A percentile compares a stretch with the other conserved stretches of the same genome.
These are phyloP conservation scores for Dactylellina haptotyla DNA, from an alignment of 2,329 filamentous ascomycete genomes.

Conservation along the genomic window DNA sequence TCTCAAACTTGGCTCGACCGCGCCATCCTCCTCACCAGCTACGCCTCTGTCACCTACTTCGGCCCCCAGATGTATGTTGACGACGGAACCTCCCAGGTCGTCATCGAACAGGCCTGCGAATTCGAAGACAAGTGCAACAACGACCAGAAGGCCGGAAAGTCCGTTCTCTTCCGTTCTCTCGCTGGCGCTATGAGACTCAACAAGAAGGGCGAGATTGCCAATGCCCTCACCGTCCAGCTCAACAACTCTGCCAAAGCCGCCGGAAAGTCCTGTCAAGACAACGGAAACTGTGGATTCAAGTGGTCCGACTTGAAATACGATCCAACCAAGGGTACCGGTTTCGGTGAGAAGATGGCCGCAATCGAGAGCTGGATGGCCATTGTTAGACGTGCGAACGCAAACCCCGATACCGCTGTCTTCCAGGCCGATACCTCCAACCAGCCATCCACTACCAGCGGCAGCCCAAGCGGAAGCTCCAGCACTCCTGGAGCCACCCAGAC, in stretches of 20 bases:
- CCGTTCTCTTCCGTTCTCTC: conserved; percentile 67
- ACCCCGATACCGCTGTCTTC: conserved; percentile 4
- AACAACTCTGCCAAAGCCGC: conserved; percentile 68
- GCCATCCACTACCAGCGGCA: neutral
- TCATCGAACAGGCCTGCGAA: conserved; percentile 75
- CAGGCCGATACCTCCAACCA: neutral
- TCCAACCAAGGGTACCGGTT: conserved; percentile 62
- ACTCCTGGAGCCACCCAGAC: conserved; percentile 1
- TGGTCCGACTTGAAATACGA: conserved; percentile 72
- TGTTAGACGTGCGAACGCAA: neutral
- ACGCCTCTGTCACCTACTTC: conserved; percentile 21
- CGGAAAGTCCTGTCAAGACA: conserved; percentile 68
- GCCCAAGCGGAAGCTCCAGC: neutral
- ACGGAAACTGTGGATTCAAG: conserved; percentile 68
- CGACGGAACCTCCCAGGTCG: conserved; percentile 63
- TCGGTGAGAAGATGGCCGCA: conserved; percentile 71
- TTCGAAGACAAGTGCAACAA: conserved; percentile 65
- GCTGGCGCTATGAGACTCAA: conserved; percentile 66
- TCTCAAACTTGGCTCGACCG: conserved; percentile 21
- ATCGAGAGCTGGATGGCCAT: conserved; percentile 67
- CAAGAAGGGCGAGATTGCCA: conserved; percentile 67
- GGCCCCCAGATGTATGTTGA: conserved; percentile 60
- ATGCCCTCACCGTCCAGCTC: conserved; percentile 65
- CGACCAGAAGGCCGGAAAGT: conserved; percentile 75
- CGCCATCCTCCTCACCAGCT: neutral